phyloP scores from a whole-genome alignment of 2,329 filamentous ascomycete species.

The Neonectria hederae region DNA sequence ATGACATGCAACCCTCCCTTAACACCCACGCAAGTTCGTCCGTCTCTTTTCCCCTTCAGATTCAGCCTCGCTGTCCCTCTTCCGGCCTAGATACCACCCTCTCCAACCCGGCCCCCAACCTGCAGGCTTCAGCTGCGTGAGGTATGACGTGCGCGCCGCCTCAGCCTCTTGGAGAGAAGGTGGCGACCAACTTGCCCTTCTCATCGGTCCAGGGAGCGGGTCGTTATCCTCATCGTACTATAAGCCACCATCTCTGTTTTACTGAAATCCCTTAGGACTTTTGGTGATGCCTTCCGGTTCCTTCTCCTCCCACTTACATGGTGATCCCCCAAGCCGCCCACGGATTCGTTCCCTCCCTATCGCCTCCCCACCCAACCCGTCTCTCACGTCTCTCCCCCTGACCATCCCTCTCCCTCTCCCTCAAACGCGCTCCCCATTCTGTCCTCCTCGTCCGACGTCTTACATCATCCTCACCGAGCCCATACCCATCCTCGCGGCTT shows the following conservation, averaged over 20 bases:
- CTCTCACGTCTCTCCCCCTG: constrained; percentile 19
- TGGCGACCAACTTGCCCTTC: neutral
- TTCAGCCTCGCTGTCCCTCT: neutral
- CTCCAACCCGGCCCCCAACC: neutral
- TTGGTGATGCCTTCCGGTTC: neutral
- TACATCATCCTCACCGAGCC: neutral
- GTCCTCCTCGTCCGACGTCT: neutral
- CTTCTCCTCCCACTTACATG: constrained; percentile 13
- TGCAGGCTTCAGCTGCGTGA: neutral
- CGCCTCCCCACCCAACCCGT: constrained; percentile 28
- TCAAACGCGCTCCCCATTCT: neutral
- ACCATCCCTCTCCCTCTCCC: neutral
- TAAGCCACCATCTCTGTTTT: neutral
- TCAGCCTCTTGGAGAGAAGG: neutral
- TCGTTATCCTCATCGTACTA: no score
- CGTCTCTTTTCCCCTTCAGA: neutral
- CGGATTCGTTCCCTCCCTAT: constrained; percentile 19
- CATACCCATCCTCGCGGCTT: constrained; percentile 9
- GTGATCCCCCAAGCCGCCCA: constrained; percentile 33
- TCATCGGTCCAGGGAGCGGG: neutral
- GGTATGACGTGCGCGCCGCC: neutral
- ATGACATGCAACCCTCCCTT: no score
- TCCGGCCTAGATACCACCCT: neutral
- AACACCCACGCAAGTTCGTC: no score
- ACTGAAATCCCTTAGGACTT: neutral